Percentiles rank a stretch among this genome's conserved stretches.
Evolutionary conservation across 225 moss, liverwort and hornwort genomes (phyloP).

Genomic region (Physcomitrium patens): DNA sequence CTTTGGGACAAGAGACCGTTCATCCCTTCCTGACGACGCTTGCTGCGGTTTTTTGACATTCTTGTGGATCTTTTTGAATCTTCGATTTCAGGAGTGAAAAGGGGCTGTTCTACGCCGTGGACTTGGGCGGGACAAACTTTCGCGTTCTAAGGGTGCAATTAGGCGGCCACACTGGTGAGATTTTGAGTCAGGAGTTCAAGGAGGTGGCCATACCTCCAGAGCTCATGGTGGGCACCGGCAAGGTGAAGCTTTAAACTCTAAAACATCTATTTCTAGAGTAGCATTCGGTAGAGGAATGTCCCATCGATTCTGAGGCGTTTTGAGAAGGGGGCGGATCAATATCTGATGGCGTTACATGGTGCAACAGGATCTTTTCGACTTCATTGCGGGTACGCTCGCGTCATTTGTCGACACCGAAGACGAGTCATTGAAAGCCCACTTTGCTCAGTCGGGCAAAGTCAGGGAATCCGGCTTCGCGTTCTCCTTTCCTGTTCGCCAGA

Average conservation of each 20-base stretch:
- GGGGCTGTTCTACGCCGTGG: constrained; percentile 89
- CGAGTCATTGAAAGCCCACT: constrained; percentile 63
- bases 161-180: constrained; percentile 76
- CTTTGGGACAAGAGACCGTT: not conserved
- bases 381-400: constrained; percentile 80
- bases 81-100: constrained; percentile 67
- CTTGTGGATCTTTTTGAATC: not conserved
- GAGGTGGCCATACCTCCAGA: constrained; percentile 92
- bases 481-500: constrained; percentile 96
- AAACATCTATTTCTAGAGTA: too few relatives aligned
- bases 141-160: constrained; percentile 92
- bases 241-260: constrained; percentile 47
- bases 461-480: constrained; percentile 90
- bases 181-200: constrained; percentile 82
- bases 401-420: constrained; percentile 81
- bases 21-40: not conserved
- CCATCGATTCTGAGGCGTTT: not conserved
- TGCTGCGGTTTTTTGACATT: not conserved
- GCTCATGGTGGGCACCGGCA: constrained; percentile 85
- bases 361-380: constrained; percentile 88
- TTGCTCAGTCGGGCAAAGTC: constrained; percentile 30
- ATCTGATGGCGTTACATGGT: constrained; percentile 11
- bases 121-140: constrained; percentile 97
- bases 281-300: not conserved
- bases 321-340: not conserved